Base-by-base conservation (phyloP, 176 grass and related monocot genomes). In the Lolium rigidum region DNA sequence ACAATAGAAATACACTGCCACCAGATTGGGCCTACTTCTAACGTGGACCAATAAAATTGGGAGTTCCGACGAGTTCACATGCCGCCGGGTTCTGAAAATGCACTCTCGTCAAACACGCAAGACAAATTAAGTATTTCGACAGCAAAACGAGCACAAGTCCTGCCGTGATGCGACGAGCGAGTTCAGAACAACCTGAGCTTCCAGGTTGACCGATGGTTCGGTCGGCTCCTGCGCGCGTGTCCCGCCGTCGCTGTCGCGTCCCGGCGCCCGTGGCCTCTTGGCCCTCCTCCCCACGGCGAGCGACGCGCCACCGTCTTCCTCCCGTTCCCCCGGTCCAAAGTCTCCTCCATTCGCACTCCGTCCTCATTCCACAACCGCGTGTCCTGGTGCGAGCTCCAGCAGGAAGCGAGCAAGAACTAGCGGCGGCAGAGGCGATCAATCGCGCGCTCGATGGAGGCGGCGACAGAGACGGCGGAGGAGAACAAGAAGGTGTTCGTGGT, bases 401-500 rank as follows among this genome's bases (percentile, higher is more conserved):
- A 62, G 16, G 73, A 46, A 24, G 63, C 47, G 24, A 69, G 58
- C 7, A 84, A 17, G 73, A 72, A 41, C 70, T 4, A 74, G n/a
- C n/a, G n/a, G n/a, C n/a, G n/a, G n/a, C n/a, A n/a, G n/a, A n/a
- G n/a, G n/a, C n/a, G n/a, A n/a, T n/a, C n/a, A n/a, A n/a, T n/a
- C n/a, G n/a, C n/a, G n/a, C n/a, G n/a, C n/a, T n/a, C n/a, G 58
- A 47, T 74, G 71, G 83, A 43, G 74, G 47, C 6, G 37, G 65
- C 22, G n/a, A n/a, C n/a, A n/a, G n/a, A n/a, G 21, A 12, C 38
- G 21, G 70, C 0, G 21, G 51, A 43, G 70, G 73, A 5, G 11
- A 38, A 41, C 26, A 80, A 79, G 64, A 97, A 94, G 79, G 86
- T 97, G 14, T 91, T 89, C 71, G 76, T 97, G 13, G 90, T 80